Percentiles rank a stretch among this genome's conserved stretches.
Evolutionary conservation across 768 basidiomycete species (phyloP).

Genomic region (Butyriboletus loyo): DNA sequence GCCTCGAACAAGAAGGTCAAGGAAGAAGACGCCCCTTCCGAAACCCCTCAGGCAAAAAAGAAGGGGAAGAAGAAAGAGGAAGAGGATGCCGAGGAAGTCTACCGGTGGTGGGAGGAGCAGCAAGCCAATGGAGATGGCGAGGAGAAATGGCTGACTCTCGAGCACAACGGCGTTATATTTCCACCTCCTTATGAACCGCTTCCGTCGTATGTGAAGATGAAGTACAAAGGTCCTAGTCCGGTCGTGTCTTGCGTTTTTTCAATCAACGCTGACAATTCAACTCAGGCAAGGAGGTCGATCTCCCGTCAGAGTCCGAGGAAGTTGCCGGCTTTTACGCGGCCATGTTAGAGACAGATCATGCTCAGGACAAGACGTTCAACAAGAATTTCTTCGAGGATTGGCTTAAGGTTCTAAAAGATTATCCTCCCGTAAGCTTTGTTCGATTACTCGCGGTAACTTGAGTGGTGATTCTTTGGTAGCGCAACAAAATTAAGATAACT

Average conservation of each 20-base stretch:
- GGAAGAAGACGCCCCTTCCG: constrained; percentile 43
- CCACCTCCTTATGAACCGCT: constrained; percentile 91
- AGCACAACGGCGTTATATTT: constrained; percentile 93
- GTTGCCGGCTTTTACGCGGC: constrained; percentile 96
- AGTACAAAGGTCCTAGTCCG: constrained; percentile 74
- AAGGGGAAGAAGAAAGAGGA: constrained; percentile 59
- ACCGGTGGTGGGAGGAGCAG: constrained; percentile 83
- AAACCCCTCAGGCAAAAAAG: constrained; percentile 47
- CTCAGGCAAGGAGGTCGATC: constrained; percentile 71
- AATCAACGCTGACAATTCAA: constrained; percentile 15
- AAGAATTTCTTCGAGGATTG: constrained; percentile 97
- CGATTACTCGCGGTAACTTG: constrained; percentile 1
- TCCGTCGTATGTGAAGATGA: constrained; percentile 85
- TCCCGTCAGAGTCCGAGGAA: constrained; percentile 88
- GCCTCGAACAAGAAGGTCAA: constrained; percentile 51
- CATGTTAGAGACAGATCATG: constrained; percentile 90
- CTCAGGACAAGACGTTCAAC: constrained; percentile 82
- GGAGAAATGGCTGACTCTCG: constrained; percentile 92
- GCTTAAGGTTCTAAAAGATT: constrained; percentile 66
- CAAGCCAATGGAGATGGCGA: constrained; percentile 71
- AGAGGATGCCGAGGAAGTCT: constrained; percentile 63
- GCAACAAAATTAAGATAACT: constrained; percentile 69
- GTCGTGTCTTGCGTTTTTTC: constrained; percentile 7
- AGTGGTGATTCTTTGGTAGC: constrained; percentile 37
- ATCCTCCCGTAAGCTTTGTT: constrained; percentile 72